A percentile compares a stretch with the other conserved stretches of the same genome.
Evolutionary conservation across 139 green algal genomes (phyloP).

Genomic region (Micractinium sp.): DNA sequence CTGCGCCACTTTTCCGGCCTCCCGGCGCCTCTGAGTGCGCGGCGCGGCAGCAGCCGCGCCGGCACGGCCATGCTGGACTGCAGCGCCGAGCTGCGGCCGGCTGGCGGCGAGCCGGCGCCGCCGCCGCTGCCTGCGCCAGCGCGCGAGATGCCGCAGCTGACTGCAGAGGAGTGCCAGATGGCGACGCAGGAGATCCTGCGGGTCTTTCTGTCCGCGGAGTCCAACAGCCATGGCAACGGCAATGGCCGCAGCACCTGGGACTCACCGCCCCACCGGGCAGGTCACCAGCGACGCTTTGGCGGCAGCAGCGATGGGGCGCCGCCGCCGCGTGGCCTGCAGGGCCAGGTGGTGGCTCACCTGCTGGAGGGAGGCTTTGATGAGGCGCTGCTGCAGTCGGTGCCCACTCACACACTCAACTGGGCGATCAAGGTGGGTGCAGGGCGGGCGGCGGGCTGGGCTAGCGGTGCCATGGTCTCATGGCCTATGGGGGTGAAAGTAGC

Average conservation of each 20-base stretch:
- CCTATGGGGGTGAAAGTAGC: no score
- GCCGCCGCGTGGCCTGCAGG: slow-evolving; percentile 23
- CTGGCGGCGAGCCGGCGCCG: background rate
- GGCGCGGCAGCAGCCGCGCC: background rate
- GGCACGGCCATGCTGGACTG: background rate
- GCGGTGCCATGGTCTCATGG: no score
- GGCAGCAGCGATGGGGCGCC: background rate
- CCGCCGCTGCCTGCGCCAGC: background rate
- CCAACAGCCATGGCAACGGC: background rate
- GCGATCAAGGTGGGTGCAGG: slow-evolving; percentile 21
- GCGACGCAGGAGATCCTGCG: slow-evolving; percentile 5
- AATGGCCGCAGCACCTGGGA: background rate
- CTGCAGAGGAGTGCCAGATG: background rate
- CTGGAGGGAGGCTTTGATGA: slow-evolving; percentile 40
- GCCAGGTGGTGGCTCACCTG: slow-evolving; percentile 41
- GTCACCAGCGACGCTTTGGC: background rate
- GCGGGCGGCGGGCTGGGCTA: background rate
- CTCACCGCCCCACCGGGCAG: background rate
- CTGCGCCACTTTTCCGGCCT: background rate
- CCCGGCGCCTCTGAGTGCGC: background rate
- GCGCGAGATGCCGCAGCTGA: background rate
- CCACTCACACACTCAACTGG: slow-evolving; percentile 48
- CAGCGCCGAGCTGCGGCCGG: background rate
- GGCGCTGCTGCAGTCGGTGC: slow-evolving; percentile 21
- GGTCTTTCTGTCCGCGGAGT: background rate